A percentile compares a stretch with the other conserved stretches of the same genome.
These are phyloP conservation scores for Phytophthora ramorum DNA, from an alignment of 352 stramenopile genomes.

Conservation along the genomic window DNA sequence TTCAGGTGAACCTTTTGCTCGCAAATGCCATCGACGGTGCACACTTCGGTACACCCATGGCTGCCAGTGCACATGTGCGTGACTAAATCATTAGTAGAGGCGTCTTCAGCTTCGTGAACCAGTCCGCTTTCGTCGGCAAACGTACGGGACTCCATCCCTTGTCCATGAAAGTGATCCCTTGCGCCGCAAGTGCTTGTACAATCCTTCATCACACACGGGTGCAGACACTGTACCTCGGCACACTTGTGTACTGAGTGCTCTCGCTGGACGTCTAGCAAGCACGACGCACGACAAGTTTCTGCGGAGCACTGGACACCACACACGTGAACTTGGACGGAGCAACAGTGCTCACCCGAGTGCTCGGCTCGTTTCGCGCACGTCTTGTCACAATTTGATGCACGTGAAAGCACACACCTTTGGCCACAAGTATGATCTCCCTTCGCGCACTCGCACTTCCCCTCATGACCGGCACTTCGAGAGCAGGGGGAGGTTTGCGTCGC, in stretches of 20 bases:
- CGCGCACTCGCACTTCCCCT: slow-evolving; percentile 62
- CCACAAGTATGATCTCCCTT: slow-evolving; percentile 66
- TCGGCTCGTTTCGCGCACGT: slow-evolving; percentile 48
- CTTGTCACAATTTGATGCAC: slow-evolving; percentile 54
- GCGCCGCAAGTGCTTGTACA: slow-evolving; percentile 48
- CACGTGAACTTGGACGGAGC: slow-evolving; percentile 59
- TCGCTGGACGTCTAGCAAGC: slow-evolving; percentile 52
- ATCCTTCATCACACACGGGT: slow-evolving; percentile 54
- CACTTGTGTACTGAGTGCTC: slow-evolving; percentile 62
- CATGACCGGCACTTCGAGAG: slow-evolving; percentile 52
- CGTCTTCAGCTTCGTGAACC: not conserved
- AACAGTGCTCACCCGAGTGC: slow-evolving; percentile 42
- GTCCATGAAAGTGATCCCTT: slow-evolving; percentile 66
- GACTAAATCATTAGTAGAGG: not conserved
- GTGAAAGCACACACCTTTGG: slow-evolving; percentile 32
- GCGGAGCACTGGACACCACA: slow-evolving; percentile 58
- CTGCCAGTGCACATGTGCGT: slow-evolving; percentile 55
- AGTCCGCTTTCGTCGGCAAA: slow-evolving; percentile 37
- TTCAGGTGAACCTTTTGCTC: slow-evolving; percentile 68
- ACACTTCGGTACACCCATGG: slow-evolving; percentile 55
- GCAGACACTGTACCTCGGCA: slow-evolving; percentile 50
- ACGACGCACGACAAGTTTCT: slow-evolving; percentile 39
- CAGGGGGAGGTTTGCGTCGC: slow-evolving; percentile 29
- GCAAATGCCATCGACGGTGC: slow-evolving; percentile 60
- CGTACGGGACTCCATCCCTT: slow-evolving; percentile 9